Base-by-base conservation (phyloP, 768 basidiomycete genomes). In the Pulveroboletus ravenelii region DNA sequence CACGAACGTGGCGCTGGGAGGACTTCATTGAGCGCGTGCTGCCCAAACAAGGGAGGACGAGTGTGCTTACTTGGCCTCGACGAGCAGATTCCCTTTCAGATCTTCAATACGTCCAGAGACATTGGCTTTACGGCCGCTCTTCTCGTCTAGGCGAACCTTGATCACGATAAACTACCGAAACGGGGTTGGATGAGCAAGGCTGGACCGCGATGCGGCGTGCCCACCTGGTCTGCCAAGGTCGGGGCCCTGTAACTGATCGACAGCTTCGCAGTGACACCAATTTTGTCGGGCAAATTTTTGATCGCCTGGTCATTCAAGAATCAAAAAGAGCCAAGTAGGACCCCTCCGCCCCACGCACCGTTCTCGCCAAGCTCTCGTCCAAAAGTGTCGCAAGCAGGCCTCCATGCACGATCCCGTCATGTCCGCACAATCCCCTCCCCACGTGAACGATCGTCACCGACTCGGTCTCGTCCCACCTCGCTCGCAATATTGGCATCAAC, bases 351-450 rank as follows among this genome's bases (percentile, higher is more conserved):
- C 2, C 6, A 60, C 84, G 54, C 61, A 94, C 94, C 59, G 82
- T 87, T 52, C 95, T 73, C 48, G 85, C 85, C 38, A 96, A 63
- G 14, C 76, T 74, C 74, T 99, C 95, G 55, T 99, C 95, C 48
- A 96, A 65, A 15, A 98, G 67, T 2, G 93, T 96, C 35, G 93
- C 92, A 17, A 98, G 73, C 51, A 98, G 61, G 1, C 95, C 95
- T 0, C 95, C 95, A 59, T 99, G 95, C 3, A 97, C 72, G 53
- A 99, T 93, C 0, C 95, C 95, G 68, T 95, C 93, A 55, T 95
- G 87, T 4, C 90, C 94, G 62, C 95, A 98, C 45, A 98, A 54
- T 2, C 85, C 88, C 37, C 88, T 71, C 2, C 95, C 95, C 2
- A 96, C 73, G 60, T 97, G 95, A 2, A 93, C 48, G 52, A 96